phyloP scores from a whole-genome alignment of 306 rosid genomes.

The Prinsepia uniflora region DNA sequence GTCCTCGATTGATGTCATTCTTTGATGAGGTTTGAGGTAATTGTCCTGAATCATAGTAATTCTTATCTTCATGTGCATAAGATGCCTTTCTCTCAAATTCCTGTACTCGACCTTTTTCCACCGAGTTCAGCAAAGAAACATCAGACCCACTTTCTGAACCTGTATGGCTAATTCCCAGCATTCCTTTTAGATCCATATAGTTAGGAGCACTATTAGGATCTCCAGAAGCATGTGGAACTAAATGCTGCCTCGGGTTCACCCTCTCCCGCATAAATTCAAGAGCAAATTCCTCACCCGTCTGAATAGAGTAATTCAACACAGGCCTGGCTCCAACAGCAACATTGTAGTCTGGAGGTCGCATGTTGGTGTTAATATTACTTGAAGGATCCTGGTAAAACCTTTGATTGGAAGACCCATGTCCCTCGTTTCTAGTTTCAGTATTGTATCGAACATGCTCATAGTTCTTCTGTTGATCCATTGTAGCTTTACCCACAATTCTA shows the following conservation, averaged over 20 bases:
- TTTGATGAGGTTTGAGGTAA: slow-evolving; percentile 53
- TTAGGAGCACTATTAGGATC: slow-evolving; percentile 56
- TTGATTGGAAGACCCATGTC: slow-evolving; percentile 44
- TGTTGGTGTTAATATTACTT: slow-evolving; percentile 40
- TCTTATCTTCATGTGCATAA: slow-evolving; percentile 47
- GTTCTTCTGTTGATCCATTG: slow-evolving; percentile 37
- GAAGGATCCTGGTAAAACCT: slow-evolving; percentile 44
- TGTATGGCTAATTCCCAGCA: slow-evolving; percentile 43
- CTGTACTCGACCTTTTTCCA: slow-evolving; percentile 46
- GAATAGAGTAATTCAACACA: slow-evolving; percentile 76
- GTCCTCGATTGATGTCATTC: slow-evolving; percentile 46
- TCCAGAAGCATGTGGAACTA: slow-evolving; percentile 48
- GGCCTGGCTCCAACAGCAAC: slow-evolving; percentile 54
- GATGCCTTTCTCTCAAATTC: slow-evolving; percentile 53
- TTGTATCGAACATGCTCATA: slow-evolving; percentile 36
- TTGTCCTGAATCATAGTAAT: slow-evolving; percentile 45
- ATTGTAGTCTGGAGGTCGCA: slow-evolving; percentile 54
- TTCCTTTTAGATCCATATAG: slow-evolving; percentile 53
- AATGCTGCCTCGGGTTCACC: slow-evolving; percentile 57
- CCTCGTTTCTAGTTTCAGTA: slow-evolving; percentile 55
- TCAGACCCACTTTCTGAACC: slow-evolving; percentile 68
- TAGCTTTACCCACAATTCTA: slow-evolving; percentile 24
- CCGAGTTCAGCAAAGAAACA: slow-evolving; percentile 38
- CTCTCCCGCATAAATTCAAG: slow-evolving; percentile 92
- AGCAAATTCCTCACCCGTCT: slow-evolving; percentile 86